A percentile compares a stretch with the other conserved stretches of the same genome.
Conservation (phyloP, 2,329 filamentous ascomycete genomes). For the Cadophora malorum region DNA sequence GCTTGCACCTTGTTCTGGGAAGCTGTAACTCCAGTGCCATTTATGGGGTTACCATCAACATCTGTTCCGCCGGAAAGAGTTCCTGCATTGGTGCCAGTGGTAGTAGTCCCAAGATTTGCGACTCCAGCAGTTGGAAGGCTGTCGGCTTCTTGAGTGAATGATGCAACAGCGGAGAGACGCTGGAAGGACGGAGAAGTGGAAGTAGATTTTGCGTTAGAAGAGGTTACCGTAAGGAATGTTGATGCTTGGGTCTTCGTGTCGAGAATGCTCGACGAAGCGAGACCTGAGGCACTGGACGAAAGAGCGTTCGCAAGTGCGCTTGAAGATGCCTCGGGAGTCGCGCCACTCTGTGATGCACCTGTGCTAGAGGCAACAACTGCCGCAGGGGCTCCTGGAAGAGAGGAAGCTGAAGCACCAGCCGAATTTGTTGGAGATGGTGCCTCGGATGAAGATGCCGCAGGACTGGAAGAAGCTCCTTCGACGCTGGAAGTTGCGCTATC, state of each 20-base stretch:
- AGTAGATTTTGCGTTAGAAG: not conserved
- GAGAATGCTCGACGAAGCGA: not conserved
- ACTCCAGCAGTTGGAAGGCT: constrained; percentile 8
- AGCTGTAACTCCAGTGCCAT: not conserved
- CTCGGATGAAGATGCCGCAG: not conserved
- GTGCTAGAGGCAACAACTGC: not conserved
- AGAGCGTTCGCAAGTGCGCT: not conserved
- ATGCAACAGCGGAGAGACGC: constrained; percentile 14
- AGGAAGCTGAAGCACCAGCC: not conserved
- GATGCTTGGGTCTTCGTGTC: not conserved
- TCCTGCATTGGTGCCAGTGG: constrained; percentile 16
- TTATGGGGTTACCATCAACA: constrained; percentile 10
- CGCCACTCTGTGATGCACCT: not conserved
- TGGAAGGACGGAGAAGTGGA: not conserved
- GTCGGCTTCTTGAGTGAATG: constrained; percentile 19
- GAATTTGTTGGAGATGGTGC: constrained; percentile 4
- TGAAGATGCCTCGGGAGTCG: constrained; percentile 3
- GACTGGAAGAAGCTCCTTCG: constrained; percentile 4
- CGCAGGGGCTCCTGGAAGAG: constrained; percentile 3
- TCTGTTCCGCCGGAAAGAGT: constrained; percentile 16
- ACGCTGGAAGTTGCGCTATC: not conserved
- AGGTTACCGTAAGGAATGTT: constrained; percentile 18
- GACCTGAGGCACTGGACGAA: not conserved
- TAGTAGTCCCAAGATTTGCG: not conserved
- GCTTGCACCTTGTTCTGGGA: constrained; percentile 8